Base-by-base conservation (phyloP, 1,284 basidiomycete genomes). In the Xanthoconium separans region DNA sequence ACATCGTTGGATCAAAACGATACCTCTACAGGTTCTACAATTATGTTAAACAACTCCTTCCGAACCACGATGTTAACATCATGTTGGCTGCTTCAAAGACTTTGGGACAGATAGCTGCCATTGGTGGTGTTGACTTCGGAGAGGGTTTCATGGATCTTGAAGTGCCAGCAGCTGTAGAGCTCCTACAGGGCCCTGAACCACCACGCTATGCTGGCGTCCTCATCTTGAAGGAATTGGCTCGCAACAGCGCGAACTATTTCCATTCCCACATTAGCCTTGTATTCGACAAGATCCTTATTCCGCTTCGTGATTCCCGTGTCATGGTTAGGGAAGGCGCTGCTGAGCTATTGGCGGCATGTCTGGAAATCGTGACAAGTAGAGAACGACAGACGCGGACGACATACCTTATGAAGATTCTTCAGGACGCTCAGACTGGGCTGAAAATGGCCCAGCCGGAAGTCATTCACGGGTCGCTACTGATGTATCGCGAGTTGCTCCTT, bases 381-480 rank as follows among this genome's bases (percentile, higher is more conserved):
- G 90, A 91, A 61, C 78, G 86, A 30, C 83, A 86, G 64, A 75
- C 78, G 0, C 78, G 81, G n/a, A 85, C 80, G 51, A 78, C 84
- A 12, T 87, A 86, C 63, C 80, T 95, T 57, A 74, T 77, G 56
- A 88, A 88, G 74, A 89, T 97, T 22, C 82, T 96, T 53, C 85
- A 91, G 59, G 95, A 99, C 65, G 94, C 95, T 6, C 91, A 94
- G 66, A 77, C 81, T 53, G 96, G 95, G 1, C 75, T 98, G 51
- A 90, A 90, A 70, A 87, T 87, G 69, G 79, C 83, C 4, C 84
- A 87, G 65, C 82, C 89, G 34, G 96, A 91, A 74, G 82, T 93
- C 27, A 93, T 98, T 42, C 94, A 99, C 61, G 97, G 96, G 2
- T 95, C 93, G 18, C 70, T 99, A 36, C 78, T 99, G 51, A 96